phyloP scores from a whole-genome alignment of 192 early-diverging fungal species.

The Coemansia biformis region DNA sequence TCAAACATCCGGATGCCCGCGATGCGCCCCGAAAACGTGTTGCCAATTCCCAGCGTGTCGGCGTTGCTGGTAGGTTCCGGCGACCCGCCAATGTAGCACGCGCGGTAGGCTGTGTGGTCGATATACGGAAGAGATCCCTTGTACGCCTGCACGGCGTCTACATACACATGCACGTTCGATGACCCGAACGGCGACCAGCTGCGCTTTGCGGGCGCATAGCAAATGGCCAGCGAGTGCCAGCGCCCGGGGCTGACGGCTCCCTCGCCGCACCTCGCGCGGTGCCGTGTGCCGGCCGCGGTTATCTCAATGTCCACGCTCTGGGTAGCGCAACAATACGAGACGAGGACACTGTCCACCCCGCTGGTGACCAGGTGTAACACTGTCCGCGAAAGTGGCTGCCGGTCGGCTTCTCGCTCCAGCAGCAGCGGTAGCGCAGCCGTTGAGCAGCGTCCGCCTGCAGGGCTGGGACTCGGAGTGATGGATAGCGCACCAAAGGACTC shows the following conservation, averaged over 20 bases:
- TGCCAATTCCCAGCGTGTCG: neutral
- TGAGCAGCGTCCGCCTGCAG: slow-evolving; percentile 1
- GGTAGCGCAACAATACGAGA: slow-evolving; percentile 7
- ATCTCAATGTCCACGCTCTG: slow-evolving; percentile 16
- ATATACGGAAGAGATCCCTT: slow-evolving; percentile 32
- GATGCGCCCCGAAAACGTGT: slow-evolving; percentile 16
- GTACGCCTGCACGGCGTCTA: slow-evolving; percentile 17
- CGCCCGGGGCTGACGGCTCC: slow-evolving; percentile 7
- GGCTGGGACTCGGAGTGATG: slow-evolving; percentile 4
- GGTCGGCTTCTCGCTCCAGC: neutral
- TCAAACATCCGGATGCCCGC: slow-evolving; percentile 37
- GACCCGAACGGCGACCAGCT: slow-evolving; percentile 42
- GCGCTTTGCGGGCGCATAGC: slow-evolving; percentile 33
- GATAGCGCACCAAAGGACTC: slow-evolving; percentile 5
- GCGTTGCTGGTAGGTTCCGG: neutral
- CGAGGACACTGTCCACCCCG: neutral
- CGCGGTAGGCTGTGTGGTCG: slow-evolving; percentile 14
- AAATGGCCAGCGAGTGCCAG: slow-evolving; percentile 27
- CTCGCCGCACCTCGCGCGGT: slow-evolving; percentile 12
- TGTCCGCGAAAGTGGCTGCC: neutral
- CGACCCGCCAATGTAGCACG: slow-evolving; percentile 25
- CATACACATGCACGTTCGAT: slow-evolving; percentile 30
- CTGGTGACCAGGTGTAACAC: slow-evolving; percentile 11
- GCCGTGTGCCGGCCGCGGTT: slow-evolving; percentile 6
- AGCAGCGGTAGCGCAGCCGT: slow-evolving; percentile 1